Evolutionary conservation across 2,329 filamentous ascomycete genomes (phyloP), one percentile per base, ranked within the genome.

Genomic region (Chrysoporthe puriensis): DNA sequence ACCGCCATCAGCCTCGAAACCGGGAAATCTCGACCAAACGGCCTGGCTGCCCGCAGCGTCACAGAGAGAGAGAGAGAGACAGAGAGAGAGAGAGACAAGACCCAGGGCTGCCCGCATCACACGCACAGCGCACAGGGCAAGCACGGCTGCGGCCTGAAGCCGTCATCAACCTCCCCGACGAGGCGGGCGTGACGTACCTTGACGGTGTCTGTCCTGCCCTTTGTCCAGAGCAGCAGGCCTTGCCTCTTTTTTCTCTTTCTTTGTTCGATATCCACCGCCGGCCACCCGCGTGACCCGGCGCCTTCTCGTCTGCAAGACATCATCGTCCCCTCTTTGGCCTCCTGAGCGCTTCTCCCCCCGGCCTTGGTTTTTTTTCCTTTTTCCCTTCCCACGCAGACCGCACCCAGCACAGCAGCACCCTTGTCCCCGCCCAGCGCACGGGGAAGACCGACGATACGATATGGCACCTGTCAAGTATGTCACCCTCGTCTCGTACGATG

Each of bases 401-500:
- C 50, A n/a, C 9, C n/a, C 50, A 50, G 16, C 50, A 26, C 26
- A 26, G 26, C 26, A 26, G 26, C n/a, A 11, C 50, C 50, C n/a
- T 26, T 26, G 50, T 21, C 26, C 50, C 9, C 26, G 26, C 26
- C 26, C 26, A 26, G 50, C 50, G n/a, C 50, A 54, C 36, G 36
- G 36, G 36, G 50, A 32, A 32, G 50, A 34, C 26, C 18, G 46
- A 48, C 46, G n/a, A 18, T 18, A 46, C n/a, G 26, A 21, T 32
- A 62, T 62, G 64, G 59, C 66, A 44, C 61, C 69, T 9, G 87
- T 85, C 79, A 89, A 92, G 75, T 94, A 93, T 78, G 86, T 94
- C 71, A 94, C 92, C 5, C 86, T 95, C 63, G 84, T 94, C 54
- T 93, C 91, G 0, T 85, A 83, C 72, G 92, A 95, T 78, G 90